These are phyloP conservation scores for Trichoderma asperelloides DNA, from an alignment of 495 filamentous ascomycete genomes.

Conservation along the genomic window DNA sequence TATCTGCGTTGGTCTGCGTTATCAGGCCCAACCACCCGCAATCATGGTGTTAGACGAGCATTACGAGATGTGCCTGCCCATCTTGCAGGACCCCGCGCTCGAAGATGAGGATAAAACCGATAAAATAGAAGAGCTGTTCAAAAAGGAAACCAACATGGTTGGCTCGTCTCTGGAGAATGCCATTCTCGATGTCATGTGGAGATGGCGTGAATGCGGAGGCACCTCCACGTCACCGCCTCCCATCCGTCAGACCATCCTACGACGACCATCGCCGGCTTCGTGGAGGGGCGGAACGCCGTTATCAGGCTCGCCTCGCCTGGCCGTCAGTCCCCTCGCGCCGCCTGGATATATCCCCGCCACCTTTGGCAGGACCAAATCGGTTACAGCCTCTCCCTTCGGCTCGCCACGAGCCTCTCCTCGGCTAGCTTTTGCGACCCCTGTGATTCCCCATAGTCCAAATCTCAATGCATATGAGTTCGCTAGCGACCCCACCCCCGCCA, in stretches of 20 bases:
- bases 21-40: background rate
- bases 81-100: conserved; percentile 71
- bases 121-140: conserved; percentile 77
- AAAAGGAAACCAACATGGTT: conserved; percentile 64
- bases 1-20: background rate
- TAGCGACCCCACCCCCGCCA: conserved; percentile 59
- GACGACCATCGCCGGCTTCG: conserved; percentile 82
- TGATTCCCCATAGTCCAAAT: conserved; percentile 91
- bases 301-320: conserved; percentile 64
- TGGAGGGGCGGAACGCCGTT: conserved; percentile 80
- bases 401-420: conserved; percentile 91
- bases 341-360: conserved; percentile 72
- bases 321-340: conserved; percentile 70
- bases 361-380: conserved; percentile 64
- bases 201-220: conserved; percentile 69
- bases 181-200: conserved; percentile 86
- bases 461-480: conserved; percentile 89
- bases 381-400: conserved; percentile 80
- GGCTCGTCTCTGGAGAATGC: conserved; percentile 82
- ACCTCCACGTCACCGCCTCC: conserved; percentile 69
- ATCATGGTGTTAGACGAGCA: conserved; percentile 86
- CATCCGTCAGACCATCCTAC: conserved; percentile 78
- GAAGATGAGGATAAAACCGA: conserved; percentile 96
- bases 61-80: conserved; percentile 80
- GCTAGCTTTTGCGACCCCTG: conserved; percentile 78